Base-by-base conservation (phyloP, 2,329 filamentous ascomycete species). In the Botrytis cinerea region DNA sequence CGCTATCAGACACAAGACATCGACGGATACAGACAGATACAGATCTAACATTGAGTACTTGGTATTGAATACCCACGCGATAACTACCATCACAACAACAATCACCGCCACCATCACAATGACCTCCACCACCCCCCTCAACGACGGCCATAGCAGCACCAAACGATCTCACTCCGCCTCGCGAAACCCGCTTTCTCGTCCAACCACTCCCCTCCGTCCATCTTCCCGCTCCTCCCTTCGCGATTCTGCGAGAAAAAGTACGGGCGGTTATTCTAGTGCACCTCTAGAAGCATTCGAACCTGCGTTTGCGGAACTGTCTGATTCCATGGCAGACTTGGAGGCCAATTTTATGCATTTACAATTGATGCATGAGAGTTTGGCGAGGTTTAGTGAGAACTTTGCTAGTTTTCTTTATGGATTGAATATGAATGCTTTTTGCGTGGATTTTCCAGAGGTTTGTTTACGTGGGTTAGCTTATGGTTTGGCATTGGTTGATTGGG, bases 351-450 rank as follows among this genome's bases (percentile, higher is more conserved):
- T 97, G 91, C 94, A 98, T 81, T 90, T 99, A 77, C 95, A 98
- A 82, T 85, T 98, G 76, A 97, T 99, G 91, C 94, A 99, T 81
- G 95, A 98, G 85, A 97, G 93, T 80, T 84, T 99, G 77, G 90
- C 93, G 38, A 90, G 96, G 40, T 99, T 99, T 83, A 95, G 92
- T 82, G 96, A 99, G 86, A 97, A 93, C 80, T 99, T 99, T 83
- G 94, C 94, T 1, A 94, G 92, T 78, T 98, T 99, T 80, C 84
- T 99, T 63, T 99, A 98, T 79, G 96, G 96, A 2, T 83, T 99
- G 81, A 98, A 98, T 81, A 98, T 99, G 95, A 98, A 98, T 82
- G 96, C 96, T 1, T 99, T 98, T 82, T 98, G 95, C 82, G 95
- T 98, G 46, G 96, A 99, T 82, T 99, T 98, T 77, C 93, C 94